Base-by-base conservation (phyloP, 495 filamentous ascomycete species). In the Neurospora tetrasperma region DNA sequence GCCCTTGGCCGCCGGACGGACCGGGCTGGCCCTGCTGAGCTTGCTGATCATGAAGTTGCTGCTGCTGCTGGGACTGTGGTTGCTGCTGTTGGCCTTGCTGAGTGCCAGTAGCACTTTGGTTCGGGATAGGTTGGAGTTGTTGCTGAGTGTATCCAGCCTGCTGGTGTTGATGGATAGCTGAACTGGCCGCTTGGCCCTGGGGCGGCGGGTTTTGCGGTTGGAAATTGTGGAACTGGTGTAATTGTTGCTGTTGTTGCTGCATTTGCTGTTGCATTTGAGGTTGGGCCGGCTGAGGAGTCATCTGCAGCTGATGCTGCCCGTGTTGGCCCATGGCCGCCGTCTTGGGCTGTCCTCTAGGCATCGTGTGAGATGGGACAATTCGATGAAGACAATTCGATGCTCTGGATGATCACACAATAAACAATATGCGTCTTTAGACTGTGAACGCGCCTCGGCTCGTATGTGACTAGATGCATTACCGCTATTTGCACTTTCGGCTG, bases 171-270 rank as follows among this genome's bases (percentile, higher is more conserved):
- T 74, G 73, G 54, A 66, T 66, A 66, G 54, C 27, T 8, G 11
- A 9, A 31, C 27, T 31, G 27, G 27, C 27, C 27, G 27, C 11
- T 10, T 20, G 71, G 9, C n/a, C 68, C 40, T 73, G 73, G 10
- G 41, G 71, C 46, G 69, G 73, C 46, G 69, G 73, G 44, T 12
- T 38, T 14, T 71, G 75, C 18, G 70, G 75, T 40, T 71, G 74
- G 12, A 70, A 74, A 11, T 41, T 20, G 9, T 75, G 44, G 16
- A 70, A 69, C n/a, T 54, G 66, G 4, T 71, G 73, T 1, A 31
- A 40, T 68, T 76, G 78, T 42, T 73, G 76, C 35, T 74, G 73
- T 35, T 75, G 77, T 16, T 70, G 74, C 31, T 62, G 70, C 39
- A 66, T 66, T 66, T 73, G 73, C 27, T 77, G 78, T 39, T 40